A percentile compares a stretch with the other conserved stretches of the same genome.
Evolutionary conservation across 1,284 basidiomycete genomes (phyloP).

Genomic region (Naganishia cerealis): DNA sequence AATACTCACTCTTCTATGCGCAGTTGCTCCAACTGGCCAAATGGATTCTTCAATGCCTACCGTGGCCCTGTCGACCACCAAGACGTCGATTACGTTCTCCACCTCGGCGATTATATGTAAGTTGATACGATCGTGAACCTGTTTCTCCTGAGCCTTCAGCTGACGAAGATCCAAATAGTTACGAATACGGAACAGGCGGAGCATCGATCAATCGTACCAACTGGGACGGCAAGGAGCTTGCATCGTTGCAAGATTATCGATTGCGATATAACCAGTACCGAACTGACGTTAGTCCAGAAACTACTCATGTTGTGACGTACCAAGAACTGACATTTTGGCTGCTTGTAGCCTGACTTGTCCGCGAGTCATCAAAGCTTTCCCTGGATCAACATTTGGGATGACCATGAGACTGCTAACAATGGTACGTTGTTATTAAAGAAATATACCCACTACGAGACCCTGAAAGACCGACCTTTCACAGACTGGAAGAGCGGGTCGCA

Average conservation of each 20-base stretch:
- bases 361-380: conserved; percentile 60
- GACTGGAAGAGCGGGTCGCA: conserved; percentile 63
- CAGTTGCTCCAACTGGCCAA: conserved; percentile 58
- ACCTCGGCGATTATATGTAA: conserved; percentile 65
- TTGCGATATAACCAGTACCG: conserved; percentile 64
- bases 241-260: conserved; percentile 67
- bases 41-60: conserved; percentile 70
- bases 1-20: background rate
- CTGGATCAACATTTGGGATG: conserved; percentile 66
- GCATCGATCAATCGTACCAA: conserved; percentile 45
- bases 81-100: conserved; percentile 63
- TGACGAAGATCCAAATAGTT: conserved; percentile 52
- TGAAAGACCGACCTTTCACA: background rate
- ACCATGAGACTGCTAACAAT: conserved; percentile 66
- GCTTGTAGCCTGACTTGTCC: conserved; percentile 52
- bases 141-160: conserved; percentile 53
- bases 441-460: background rate
- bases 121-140: conserved; percentile 9
- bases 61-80: conserved; percentile 63
- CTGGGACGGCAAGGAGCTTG: conserved; percentile 58
- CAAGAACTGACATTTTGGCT: background rate
- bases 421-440: conserved; percentile 33
- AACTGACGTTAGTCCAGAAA: conserved; percentile 55
- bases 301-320: conserved; percentile 39
- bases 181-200: conserved; percentile 51